Evolutionary conservation across 2,329 filamentous ascomycete species (phyloP), one percentile per base, ranked within the genome.

Genomic region (Coniochaeta sp.): DNA sequence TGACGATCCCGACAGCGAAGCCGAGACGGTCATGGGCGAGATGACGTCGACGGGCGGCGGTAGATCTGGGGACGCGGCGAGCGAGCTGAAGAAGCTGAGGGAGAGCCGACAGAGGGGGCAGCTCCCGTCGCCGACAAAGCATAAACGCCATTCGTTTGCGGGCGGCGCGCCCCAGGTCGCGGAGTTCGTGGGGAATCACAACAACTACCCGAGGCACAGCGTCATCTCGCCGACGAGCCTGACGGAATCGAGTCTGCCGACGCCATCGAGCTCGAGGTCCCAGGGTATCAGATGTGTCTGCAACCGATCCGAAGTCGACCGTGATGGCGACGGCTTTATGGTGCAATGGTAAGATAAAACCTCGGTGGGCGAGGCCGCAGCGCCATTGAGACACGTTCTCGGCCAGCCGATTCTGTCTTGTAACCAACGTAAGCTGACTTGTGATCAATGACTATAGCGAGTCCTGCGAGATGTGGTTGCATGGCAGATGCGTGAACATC

Each of bases 391-490:
- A n/a, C n/a, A n/a, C n/a, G n/a, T n/a, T n/a, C n/a, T n/a, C n/a
- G n/a, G n/a, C n/a, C n/a, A n/a, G n/a, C n/a, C n/a, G n/a, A n/a
- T 6, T 12, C 6, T 34, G 32, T 34, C 32, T 34, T 12, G 32
- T 34, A 6, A 6, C 32, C n/a, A 36, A 36, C 34, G 34, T 40
- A 40, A 9, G 38, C 50, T 50, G n/a, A 58, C 10, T 24, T 54
- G 16, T 4, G 12, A 26, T 12, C n/a, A n/a, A n/a, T 26, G 19
- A 12, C 47, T 30, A 19, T 65, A 88, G 85, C 66, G 81, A 87
- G 72, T 84, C 83, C 26, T 88, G 85, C 68, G 84, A 87, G 66
- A 81, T 85, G 75, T 86, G 81, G 79, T 79, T 87, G 32, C 85
- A 88, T 68, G 83, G 82, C n/a, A 77, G 77, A 60, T 88, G 85